Evolutionary conservation across 441 rosid species (phyloP).

Genomic region (Raphanus hybrid): DNA sequence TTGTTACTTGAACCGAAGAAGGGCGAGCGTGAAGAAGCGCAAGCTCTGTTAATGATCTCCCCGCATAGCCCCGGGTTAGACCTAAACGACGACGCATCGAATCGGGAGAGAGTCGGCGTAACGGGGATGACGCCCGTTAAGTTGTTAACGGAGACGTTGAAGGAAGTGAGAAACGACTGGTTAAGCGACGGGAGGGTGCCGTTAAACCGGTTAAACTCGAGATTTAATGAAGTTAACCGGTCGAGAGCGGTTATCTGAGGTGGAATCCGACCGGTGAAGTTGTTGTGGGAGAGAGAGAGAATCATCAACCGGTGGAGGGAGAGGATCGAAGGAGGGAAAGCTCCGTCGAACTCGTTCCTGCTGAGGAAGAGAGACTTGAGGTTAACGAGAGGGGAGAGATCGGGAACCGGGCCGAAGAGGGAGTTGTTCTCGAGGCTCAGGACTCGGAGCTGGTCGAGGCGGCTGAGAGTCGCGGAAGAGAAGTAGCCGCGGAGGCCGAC

Average conservation of each 20-base stretch:
- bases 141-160: conserved; percentile 80
- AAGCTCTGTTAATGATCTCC: conserved; percentile 64
- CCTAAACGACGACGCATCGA: conserved; percentile 61
- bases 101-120: conserved; percentile 68
- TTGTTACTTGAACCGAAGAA: no score
- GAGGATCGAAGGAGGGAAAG: conserved; percentile 70
- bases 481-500: conserved; percentile 69
- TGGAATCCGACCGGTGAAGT: conserved; percentile 71
- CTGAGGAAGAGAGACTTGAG: conserved; percentile 69
- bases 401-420: conserved; percentile 78
- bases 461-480: conserved; percentile 63
- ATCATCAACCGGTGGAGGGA: conserved; percentile 60
- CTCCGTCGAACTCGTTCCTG: conserved; percentile 66
- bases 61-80: conserved; percentile 81
- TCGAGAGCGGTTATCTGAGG: conserved; percentile 49
- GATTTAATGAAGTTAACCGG: conserved; percentile 62
- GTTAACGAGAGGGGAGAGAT: conserved; percentile 66
- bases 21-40: conserved; percentile 58
- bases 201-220: conserved; percentile 66
- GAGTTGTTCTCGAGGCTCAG: conserved; percentile 82
- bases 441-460: conserved; percentile 90
- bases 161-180: conserved; percentile 57
- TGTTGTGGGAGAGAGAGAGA: conserved; percentile 64
- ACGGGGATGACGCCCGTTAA: conserved; percentile 70
- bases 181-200: conserved; percentile 75